Evolutionary conservation across 176 grass and related monocot species (phyloP).

Genomic region (Rhynchospora breviuscula): DNA sequence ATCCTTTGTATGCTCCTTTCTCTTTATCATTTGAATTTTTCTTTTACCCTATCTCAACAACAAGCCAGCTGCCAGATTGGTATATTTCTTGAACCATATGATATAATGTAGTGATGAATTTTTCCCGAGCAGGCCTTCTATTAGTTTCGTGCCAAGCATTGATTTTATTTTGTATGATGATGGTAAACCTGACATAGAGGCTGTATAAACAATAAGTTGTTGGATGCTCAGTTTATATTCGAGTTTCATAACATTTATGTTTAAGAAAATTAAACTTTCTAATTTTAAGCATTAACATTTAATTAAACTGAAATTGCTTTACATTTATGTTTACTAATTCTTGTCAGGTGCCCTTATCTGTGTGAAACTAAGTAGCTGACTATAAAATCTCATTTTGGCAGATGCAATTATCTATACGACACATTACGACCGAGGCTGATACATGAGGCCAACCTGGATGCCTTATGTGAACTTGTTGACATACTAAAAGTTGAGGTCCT

Average conservation of each 20-base stretch:
- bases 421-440: conserved; percentile 91
- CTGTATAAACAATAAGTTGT: neutral
- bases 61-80: neutral
- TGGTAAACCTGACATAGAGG: neutral
- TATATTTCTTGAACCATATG: neutral
- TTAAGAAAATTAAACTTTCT: neutral
- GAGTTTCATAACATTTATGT: neutral
- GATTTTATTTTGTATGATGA: neutral
- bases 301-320: neutral
- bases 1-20: conserved; percentile 74
- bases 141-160: neutral
- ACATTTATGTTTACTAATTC: too few species aligned
- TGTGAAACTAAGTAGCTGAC: neutral
- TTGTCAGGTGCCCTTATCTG: neutral
- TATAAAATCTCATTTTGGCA: conserved; percentile 24
- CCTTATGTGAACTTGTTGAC: conserved; percentile 84
- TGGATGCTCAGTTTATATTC: neutral
- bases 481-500: conserved; percentile 96
- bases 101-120: neutral
- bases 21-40: neutral
- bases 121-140: neutral
- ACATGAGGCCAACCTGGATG: conserved; percentile 91
- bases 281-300: neutral
- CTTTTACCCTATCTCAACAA: neutral
- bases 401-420: neutral